These are phyloP conservation scores for Anethum foeniculum DNA, from an alignment of 140 eudicot genomes.

Conservation along the genomic window DNA sequence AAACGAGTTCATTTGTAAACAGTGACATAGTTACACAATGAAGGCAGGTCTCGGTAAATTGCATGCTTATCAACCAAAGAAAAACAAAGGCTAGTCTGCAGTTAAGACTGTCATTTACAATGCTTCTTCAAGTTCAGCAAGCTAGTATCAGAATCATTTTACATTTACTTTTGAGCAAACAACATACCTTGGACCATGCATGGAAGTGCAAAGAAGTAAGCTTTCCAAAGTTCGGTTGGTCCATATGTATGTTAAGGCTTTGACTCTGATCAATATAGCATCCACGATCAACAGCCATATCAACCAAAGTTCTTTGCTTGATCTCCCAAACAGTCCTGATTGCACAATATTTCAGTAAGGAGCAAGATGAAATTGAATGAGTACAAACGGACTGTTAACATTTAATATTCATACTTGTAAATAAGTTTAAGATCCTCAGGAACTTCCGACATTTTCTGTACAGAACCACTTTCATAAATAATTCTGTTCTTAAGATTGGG, in stretches of 20 bases:
- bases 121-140: background rate
- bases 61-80: background rate
- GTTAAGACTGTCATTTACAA: background rate
- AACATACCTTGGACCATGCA: conserved; percentile 77
- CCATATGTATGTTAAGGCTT: conserved; percentile 55
- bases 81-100: background rate
- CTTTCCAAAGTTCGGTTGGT: conserved; percentile 42
- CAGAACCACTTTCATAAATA: conserved; percentile 49
- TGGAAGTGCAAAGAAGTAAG: conserved; percentile 53
- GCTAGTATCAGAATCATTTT: background rate
- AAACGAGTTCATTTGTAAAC: background rate
- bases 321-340: conserved; percentile 70
- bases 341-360: background rate
- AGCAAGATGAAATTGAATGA: background rate
- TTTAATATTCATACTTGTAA: conserved; percentile 39
- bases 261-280: conserved; percentile 63
- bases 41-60: background rate
- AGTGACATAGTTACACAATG: background rate
- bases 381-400: background rate
- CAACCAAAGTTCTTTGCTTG: conserved; percentile 45
- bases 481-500: conserved; percentile 48
- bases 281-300: conserved; percentile 59
- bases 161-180: background rate
- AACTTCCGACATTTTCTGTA: conserved; percentile 39
- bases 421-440: conserved; percentile 43